Evolutionary conservation across 768 basidiomycete genomes (phyloP).

Genomic region (Xerocomus potaroensis): DNA sequence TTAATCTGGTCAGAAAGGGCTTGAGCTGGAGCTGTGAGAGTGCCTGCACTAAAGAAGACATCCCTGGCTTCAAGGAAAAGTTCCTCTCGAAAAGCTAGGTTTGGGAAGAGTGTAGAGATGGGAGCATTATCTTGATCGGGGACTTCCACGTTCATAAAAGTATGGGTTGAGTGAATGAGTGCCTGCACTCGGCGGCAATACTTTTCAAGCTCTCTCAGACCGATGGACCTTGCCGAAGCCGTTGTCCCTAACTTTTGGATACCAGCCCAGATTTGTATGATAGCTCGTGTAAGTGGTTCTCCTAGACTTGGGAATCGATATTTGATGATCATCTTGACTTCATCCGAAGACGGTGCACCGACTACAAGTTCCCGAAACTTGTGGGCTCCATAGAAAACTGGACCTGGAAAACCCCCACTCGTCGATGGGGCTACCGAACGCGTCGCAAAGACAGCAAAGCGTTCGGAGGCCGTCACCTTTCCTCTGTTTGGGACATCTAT

Average conservation of each 20-base stretch:
- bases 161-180: conserved; percentile 49
- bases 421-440: conserved; percentile 56
- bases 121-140: conserved; percentile 24
- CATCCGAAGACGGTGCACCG: conserved; percentile 54
- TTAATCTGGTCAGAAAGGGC: conserved; percentile 49
- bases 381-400: conserved; percentile 81
- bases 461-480: conserved; percentile 66
- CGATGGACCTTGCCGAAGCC: conserved; percentile 56
- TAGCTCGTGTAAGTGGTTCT: conserved; percentile 39
- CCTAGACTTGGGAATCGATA: conserved; percentile 62
- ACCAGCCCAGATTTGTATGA: conserved; percentile 68
- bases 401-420: conserved; percentile 44
- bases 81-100: conserved; percentile 78
- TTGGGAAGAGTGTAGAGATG: conserved; percentile 53
- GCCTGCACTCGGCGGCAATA: conserved; percentile 72
- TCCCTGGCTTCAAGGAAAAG: conserved; percentile 86
- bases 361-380: conserved; percentile 75
- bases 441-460: conserved; percentile 88
- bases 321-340: conserved; percentile 67
- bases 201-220: conserved; percentile 77
- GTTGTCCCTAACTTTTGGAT: conserved; percentile 49
- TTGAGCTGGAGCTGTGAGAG: conserved; percentile 48
- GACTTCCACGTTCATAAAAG: conserved; percentile 38
- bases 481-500: conserved; percentile 75
- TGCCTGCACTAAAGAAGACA: conserved; percentile 80